phyloP scores from a whole-genome alignment of 495 filamentous ascomycete species.

The Aspergillus sclerotioniger region DNA sequence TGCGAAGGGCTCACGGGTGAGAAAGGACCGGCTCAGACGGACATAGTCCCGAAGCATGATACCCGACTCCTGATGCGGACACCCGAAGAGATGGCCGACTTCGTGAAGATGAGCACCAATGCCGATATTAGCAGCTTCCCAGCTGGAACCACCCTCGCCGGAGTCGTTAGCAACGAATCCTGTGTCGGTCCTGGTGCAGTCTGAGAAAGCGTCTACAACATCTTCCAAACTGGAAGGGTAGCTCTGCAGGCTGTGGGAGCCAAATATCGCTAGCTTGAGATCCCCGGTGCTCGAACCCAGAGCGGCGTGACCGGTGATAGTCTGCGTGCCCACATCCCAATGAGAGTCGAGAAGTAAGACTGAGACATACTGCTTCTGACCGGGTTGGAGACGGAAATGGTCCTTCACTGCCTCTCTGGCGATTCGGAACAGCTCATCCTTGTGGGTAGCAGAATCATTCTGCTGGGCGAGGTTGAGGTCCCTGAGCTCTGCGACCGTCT shows the following conservation, averaged over 20 bases:
- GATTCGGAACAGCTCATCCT: slow-evolving; percentile 70
- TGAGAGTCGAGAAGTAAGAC: slow-evolving; percentile 80
- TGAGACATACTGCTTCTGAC: slow-evolving; percentile 83
- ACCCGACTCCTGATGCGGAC: slow-evolving; percentile 81
- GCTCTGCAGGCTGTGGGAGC: slow-evolving; percentile 83
- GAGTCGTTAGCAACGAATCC: slow-evolving; percentile 78
- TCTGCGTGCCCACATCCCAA: slow-evolving; percentile 71
- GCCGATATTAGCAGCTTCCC: slow-evolving; percentile 88
- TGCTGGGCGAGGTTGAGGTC: slow-evolving; percentile 81
- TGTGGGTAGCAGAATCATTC: slow-evolving; percentile 60
- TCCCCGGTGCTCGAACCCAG: slow-evolving; percentile 65
- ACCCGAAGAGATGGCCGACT: slow-evolving; percentile 81
- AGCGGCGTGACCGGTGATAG: slow-evolving; percentile 78
- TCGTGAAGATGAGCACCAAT: slow-evolving; percentile 92
- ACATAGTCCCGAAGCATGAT: slow-evolving; percentile 89
- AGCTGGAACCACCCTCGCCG: slow-evolving; percentile 79
- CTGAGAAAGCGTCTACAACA: slow-evolving; percentile 77
- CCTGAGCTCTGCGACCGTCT: slow-evolving; percentile 79
- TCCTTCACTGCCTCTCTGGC: slow-evolving; percentile 70
- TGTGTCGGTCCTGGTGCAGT: slow-evolving; percentile 86
- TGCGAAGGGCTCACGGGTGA: slow-evolving; percentile 73
- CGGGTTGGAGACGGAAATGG: slow-evolving; percentile 68
- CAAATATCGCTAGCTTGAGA: slow-evolving; percentile 82
- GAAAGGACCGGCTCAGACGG: slow-evolving; percentile 77
- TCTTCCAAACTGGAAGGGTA: slow-evolving; percentile 85